These are phyloP conservation scores for Echinosophora koreensis DNA, from an alignment of 306 rosid species.

Conservation along the genomic window DNA sequence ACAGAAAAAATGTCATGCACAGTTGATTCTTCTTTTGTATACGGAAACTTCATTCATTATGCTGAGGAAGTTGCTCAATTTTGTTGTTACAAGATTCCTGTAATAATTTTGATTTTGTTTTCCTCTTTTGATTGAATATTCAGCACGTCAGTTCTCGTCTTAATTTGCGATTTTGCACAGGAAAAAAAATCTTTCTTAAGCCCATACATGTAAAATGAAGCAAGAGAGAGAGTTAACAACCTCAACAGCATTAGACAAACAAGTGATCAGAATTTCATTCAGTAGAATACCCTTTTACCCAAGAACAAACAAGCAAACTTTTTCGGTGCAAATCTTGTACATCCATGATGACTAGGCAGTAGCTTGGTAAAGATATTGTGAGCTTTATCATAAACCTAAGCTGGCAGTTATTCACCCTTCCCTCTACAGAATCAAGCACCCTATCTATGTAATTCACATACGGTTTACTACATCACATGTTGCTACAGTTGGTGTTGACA, in stretches of 20 bases:
- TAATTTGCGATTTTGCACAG: neutral
- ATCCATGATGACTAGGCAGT: too few relatives aligned
- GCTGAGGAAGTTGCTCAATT: slow-evolving; percentile 44
- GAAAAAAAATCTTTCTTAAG: neutral
- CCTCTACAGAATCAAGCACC: neutral
- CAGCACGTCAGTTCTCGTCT: neutral
- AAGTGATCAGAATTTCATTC: neutral
- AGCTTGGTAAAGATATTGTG: too few relatives aligned
- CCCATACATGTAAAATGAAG: slow-evolving; percentile 16
- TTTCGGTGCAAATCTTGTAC: too few relatives aligned
- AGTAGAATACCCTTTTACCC: neutral
- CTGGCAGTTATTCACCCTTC: neutral
- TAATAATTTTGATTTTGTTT: slow-evolving; percentile 1
- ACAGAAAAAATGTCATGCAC: slow-evolving; percentile 39
- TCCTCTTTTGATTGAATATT: slow-evolving; percentile 20
- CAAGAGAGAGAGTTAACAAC: neutral
- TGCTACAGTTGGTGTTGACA: neutral
- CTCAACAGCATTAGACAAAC: neutral
- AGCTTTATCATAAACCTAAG: neutral
- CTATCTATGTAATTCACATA: neutral
- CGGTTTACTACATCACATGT: neutral
- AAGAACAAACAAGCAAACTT: neutral
- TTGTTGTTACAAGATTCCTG: slow-evolving; percentile 16
- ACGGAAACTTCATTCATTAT: slow-evolving; percentile 57
- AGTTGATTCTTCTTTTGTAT: slow-evolving; percentile 56